Percentiles rank a stretch among this genome's conserved stretches.
phyloP scores from a whole-genome alignment of 176 grass and related monocot genomes.

The Elymus sibiricus region DNA sequence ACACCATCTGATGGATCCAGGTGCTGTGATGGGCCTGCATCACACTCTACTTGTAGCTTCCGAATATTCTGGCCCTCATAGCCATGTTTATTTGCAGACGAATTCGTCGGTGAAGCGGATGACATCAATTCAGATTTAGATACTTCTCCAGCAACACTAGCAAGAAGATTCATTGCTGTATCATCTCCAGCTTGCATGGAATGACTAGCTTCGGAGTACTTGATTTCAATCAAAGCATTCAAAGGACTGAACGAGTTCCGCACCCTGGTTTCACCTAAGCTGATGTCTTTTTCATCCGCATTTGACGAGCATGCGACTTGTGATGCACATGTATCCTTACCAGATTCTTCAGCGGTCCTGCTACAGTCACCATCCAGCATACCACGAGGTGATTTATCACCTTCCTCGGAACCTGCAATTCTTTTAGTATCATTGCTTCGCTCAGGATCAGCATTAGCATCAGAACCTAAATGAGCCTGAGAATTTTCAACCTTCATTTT shows the following conservation, averaged over 20 bases:
- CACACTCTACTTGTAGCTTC: conserved; percentile 41
- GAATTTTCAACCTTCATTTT: conserved; percentile 53
- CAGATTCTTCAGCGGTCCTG: conserved; percentile 40
- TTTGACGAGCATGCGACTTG: conserved; percentile 40
- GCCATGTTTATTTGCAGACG: conserved; percentile 35
- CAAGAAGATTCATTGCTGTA: conserved; percentile 88
- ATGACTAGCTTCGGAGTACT: conserved; percentile 63
- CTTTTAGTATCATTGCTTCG: conserved; percentile 67
- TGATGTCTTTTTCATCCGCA: conserved; percentile 46
- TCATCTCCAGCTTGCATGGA: conserved; percentile 70
- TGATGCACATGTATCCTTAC: conserved; percentile 39
- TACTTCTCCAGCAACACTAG: conserved; percentile 92
- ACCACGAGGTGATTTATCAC: conserved; percentile 51
- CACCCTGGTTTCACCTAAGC: conserved; percentile 28
- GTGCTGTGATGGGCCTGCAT: conserved; percentile 27
- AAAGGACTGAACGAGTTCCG: conserved; percentile 80
- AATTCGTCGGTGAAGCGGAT: conserved; percentile 40
- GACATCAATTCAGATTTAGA: conserved; percentile 73
- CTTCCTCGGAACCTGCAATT: conserved; percentile 45
- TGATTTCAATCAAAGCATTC: conserved; percentile 90
- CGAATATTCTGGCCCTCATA: conserved; percentile 30
- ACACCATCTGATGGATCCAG: conserved; percentile 28
- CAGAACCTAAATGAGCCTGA: conserved; percentile 28
- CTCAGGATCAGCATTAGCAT: conserved; percentile 55
- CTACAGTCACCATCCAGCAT: conserved; percentile 49